Evolutionary conservation across 139 green algal genomes (phyloP).

Genomic region (Chlamydomonas sp.): DNA sequence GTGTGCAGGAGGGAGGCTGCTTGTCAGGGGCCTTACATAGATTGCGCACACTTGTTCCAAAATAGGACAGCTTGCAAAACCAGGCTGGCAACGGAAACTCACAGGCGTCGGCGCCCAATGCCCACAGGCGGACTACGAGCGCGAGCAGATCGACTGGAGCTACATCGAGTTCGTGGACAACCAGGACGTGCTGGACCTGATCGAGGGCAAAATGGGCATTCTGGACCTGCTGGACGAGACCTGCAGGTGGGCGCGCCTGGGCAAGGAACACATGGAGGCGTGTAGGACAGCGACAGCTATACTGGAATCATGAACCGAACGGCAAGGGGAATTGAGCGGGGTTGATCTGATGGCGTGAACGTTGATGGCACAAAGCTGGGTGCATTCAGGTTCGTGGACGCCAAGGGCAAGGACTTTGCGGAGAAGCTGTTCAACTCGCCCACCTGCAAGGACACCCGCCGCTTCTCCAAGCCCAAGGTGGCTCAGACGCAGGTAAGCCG

Average conservation of each 20-base stretch:
- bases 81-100: neutral
- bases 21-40: neutral
- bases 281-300: too few relatives aligned
- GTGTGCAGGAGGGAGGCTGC: neutral
- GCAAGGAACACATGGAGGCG: too few relatives aligned
- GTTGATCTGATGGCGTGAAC: too few relatives aligned
- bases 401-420: constrained; percentile 46
- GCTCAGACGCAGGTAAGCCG: constrained; percentile 52
- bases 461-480: constrained; percentile 93
- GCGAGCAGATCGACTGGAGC: constrained; percentile 97
- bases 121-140: constrained; percentile 94
- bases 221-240: constrained; percentile 95
- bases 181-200: constrained; percentile 97
- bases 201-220: constrained; percentile 91
- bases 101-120: neutral
- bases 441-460: constrained; percentile 61
- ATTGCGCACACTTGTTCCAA: too few relatives aligned
- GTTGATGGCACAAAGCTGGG: too few relatives aligned
- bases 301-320: too few relatives aligned
- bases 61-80: too few relatives aligned
- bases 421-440: constrained; percentile 86
- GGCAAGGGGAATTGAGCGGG: too few relatives aligned
- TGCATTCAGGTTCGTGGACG: constrained; percentile 34
- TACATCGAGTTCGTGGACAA: constrained; percentile 99
- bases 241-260: constrained; percentile 71